Evolutionary conservation across 169 alveolate genomes (phyloP).

Genomic region (Sarcocystis neurona): DNA sequence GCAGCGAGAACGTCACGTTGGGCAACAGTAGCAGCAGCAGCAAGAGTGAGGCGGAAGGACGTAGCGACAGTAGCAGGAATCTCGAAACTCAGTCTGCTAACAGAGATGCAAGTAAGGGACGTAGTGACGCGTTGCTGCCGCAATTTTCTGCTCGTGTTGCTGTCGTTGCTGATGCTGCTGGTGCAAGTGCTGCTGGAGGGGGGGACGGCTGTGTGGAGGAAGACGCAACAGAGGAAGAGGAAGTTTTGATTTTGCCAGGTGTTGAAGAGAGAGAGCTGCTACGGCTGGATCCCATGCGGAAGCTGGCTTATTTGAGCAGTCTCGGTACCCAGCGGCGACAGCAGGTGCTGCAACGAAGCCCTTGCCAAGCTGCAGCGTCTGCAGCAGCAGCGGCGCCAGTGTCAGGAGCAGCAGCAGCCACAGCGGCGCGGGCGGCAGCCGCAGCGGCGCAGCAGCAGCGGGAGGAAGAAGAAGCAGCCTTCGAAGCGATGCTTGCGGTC

Average conservation of each 20-base stretch:
- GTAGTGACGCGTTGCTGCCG: too few species aligned
- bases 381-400: not conserved
- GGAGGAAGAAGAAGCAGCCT: not conserved
- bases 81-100: too few species aligned
- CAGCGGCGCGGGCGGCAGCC: not conserved
- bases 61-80: too few species aligned
- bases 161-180: too few species aligned
- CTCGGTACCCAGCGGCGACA: not conserved
- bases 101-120: too few species aligned
- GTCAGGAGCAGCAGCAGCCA: not conserved
- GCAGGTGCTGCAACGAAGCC: not conserved
- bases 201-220: too few species aligned
- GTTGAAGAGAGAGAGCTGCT: not conserved
- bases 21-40: too few species aligned
- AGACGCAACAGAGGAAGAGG: slow-evolving; percentile 15
- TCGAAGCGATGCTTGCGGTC: not conserved
- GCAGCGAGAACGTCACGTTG: too few species aligned
- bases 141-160: too few species aligned
- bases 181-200: too few species aligned
- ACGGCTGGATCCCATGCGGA: not conserved
- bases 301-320: not conserved
- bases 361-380: not conserved
- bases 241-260: not conserved
- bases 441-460: not conserved
- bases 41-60: too few species aligned